Conservation (phyloP, 805 yeast genomes). For the Jamesozyma spencerorum region DNA sequence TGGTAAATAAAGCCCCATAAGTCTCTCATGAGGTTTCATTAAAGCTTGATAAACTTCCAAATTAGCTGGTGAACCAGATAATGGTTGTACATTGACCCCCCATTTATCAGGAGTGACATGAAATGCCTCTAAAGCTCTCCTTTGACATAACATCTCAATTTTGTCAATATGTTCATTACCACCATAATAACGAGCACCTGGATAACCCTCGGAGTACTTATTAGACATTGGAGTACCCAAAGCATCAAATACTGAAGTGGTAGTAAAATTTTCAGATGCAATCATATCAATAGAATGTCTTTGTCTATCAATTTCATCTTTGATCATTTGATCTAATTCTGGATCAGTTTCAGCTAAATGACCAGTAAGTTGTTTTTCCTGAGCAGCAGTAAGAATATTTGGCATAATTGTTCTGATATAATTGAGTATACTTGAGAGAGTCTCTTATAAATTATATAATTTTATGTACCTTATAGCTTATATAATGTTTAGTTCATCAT, state of each 20-base stretch:
- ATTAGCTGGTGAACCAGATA: slow-evolving; percentile 96
- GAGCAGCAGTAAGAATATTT: slow-evolving; percentile 36
- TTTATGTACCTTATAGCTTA: no score
- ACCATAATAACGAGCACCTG: slow-evolving; percentile 97
- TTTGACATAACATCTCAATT: slow-evolving; percentile 84
- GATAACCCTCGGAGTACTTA: slow-evolving; percentile 98
- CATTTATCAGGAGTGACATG: slow-evolving; percentile 67
- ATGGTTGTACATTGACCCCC: slow-evolving; percentile 96
- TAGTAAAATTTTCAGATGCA: slow-evolving; percentile 94
- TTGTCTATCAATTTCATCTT: slow-evolving; percentile 83
- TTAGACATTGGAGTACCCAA: slow-evolving; percentile 96
- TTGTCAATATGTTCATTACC: slow-evolving; percentile 95
- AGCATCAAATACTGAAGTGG: slow-evolving; percentile 89
- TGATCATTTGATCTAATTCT: slow-evolving; percentile 61
- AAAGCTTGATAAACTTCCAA: slow-evolving; percentile 91
- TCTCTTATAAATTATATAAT: no score
- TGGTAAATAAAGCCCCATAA: slow-evolving; percentile 96
- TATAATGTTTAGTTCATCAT: no score
- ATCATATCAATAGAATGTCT: slow-evolving; percentile 85
- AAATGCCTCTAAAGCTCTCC: slow-evolving; percentile 89
- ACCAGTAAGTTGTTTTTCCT: slow-evolving; percentile 56
- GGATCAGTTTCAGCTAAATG: slow-evolving; percentile 57
- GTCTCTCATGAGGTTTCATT: slow-evolving; percentile 87
- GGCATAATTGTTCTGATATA: no score
- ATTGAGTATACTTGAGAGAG: no score